phyloP scores from a whole-genome alignment of 1,139 yeast genomes.

The Diutina scorzettiae region DNA sequence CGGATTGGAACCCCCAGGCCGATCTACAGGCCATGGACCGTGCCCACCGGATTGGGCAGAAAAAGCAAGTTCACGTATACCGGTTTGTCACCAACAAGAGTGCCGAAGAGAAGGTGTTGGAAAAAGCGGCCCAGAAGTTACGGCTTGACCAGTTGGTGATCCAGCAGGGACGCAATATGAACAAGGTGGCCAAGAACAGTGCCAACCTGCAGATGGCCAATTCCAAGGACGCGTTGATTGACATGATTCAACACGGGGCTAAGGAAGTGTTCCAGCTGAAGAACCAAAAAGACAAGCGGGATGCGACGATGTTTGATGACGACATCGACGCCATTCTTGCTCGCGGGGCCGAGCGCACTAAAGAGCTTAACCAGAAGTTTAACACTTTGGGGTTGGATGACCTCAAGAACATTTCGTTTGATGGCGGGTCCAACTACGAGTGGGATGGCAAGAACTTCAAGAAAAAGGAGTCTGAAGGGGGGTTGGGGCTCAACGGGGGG shows the following conservation, averaged over 20 bases:
- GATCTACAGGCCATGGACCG: conserved; percentile 84
- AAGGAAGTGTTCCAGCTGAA: conserved; percentile 62
- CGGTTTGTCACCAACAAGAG: conserved; percentile 72
- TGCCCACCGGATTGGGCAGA: conserved; percentile 81
- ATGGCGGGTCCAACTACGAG: conserved; percentile 72
- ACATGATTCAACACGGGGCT: conserved; percentile 97
- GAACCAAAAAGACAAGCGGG: background rate
- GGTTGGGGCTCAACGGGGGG: conserved; percentile 24
- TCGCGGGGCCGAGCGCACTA: conserved; percentile 74
- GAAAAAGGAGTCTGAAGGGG: conserved; percentile 35
- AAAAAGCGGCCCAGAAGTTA: conserved; percentile 68
- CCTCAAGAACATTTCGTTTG: conserved; percentile 78
- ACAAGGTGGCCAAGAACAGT: conserved; percentile 2
- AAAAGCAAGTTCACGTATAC: conserved; percentile 68
- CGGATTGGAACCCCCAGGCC: conserved; percentile 85
- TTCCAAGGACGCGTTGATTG: conserved; percentile 73
- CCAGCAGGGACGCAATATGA: conserved; percentile 48
- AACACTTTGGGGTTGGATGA: conserved; percentile 84
- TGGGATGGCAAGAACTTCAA: conserved; percentile 97
- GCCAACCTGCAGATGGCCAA: conserved; percentile 13
- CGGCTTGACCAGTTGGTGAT: conserved; percentile 72
- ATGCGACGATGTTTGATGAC: conserved; percentile 36
- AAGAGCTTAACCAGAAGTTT: conserved; percentile 64
- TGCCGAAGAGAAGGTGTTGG: conserved; percentile 69
- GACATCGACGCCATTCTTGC: conserved; percentile 74